phyloP scores from a whole-genome alignment of 495 filamentous ascomycete genomes.

The Aeminium ludgeri region DNA sequence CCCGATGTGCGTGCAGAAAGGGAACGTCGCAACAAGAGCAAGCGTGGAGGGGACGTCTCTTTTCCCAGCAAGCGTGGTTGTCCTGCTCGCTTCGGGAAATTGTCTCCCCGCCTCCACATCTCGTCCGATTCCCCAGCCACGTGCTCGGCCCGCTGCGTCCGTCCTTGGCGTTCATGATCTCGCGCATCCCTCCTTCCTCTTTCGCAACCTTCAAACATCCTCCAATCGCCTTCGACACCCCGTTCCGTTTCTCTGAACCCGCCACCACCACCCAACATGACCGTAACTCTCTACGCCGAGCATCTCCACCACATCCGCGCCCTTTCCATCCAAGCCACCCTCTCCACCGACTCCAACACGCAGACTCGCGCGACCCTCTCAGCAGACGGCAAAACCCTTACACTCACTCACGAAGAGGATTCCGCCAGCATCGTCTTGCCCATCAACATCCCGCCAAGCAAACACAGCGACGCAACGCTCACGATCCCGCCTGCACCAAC shows the following conservation, averaged over 20 bases:
- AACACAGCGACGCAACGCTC: constrained; percentile 22
- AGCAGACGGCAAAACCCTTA: constrained; percentile 34
- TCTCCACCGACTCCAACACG: constrained; percentile 33
- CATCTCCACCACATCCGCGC: constrained; percentile 74
- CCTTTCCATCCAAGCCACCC: constrained; percentile 54
- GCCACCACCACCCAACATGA: too few relatives aligned
- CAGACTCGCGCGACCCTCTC: constrained; percentile 34
- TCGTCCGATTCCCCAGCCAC: neutral
- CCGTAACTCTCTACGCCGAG: constrained; percentile 56
- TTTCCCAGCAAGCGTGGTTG: too few relatives aligned
- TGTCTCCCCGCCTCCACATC: neutral
- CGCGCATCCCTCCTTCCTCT: too few relatives aligned
- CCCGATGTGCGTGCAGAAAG: too few relatives aligned
- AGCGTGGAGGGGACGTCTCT: too few relatives aligned
- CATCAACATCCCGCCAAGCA: constrained; percentile 31
- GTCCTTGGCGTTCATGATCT: too few relatives aligned
- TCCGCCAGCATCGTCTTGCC: constrained; percentile 48
- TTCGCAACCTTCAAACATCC: neutral
- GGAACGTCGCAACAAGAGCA: too few relatives aligned
- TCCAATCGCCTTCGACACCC: too few relatives aligned
- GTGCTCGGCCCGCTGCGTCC: too few relatives aligned
- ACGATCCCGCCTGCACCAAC: constrained; percentile 22
- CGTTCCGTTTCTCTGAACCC: too few relatives aligned
- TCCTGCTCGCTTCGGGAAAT: too few relatives aligned
- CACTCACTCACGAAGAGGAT: constrained; percentile 37